A percentile compares a stretch with the other conserved stretches of the same genome.
phyloP scores from a whole-genome alignment of 352 stramenopile genomes.

The Pythium pectinolyticum region DNA sequence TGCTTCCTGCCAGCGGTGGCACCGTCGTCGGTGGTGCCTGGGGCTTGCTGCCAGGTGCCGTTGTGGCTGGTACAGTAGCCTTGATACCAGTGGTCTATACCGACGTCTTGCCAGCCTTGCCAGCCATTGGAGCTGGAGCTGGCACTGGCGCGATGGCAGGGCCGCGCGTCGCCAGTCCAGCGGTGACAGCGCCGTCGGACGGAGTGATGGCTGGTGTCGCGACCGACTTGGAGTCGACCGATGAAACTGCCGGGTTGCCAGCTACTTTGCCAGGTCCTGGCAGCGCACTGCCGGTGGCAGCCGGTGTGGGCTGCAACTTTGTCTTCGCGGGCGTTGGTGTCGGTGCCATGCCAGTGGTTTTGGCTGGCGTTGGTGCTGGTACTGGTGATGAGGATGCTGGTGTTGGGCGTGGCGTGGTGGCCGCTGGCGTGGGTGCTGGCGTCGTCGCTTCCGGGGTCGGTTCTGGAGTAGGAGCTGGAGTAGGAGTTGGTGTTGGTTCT shows the following conservation, averaged over 20 bases:
- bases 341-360: not conserved
- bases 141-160: not conserved
- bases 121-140: not conserved
- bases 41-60: no score
- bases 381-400: not conserved
- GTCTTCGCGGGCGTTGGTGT: not conserved
- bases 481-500: not conserved
- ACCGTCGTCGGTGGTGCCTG: no score
- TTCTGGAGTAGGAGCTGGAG: not conserved
- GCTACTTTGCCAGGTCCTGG: not conserved
- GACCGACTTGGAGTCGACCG: not conserved
- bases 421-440: not conserved
- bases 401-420: slow-evolving; percentile 1
- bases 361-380: not conserved
- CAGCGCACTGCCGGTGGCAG: not conserved
- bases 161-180: not conserved
- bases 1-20: no score
- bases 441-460: not conserved
- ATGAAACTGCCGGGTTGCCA: not conserved
- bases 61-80: not conserved
- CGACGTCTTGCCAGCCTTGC: not conserved
- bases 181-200: not conserved
- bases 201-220: not conserved
- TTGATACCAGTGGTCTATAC: not conserved
- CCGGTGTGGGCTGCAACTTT: not conserved